Base-by-base conservation (phyloP, 2,329 filamentous ascomycete species). In the Coniella lustricola region DNA sequence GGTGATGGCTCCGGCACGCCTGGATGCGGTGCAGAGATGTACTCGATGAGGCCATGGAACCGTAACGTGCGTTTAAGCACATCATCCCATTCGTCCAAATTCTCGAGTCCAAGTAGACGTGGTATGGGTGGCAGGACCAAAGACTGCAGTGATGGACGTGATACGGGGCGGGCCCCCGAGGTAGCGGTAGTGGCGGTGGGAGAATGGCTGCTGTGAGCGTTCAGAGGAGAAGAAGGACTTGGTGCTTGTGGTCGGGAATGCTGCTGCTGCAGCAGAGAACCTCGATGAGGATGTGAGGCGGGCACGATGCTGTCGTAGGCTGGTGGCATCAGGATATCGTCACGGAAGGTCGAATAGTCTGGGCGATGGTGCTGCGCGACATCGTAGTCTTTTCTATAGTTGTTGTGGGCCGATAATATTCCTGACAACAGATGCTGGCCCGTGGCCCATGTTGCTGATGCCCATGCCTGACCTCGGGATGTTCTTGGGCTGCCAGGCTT, bases 71-170 rank as follows among this genome's bases (percentile, higher is more conserved):
- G 49, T 21, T 44, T 41, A 16, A 52, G 44, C 4, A 52, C 46
- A 17, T 52, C 50, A 17, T 52, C 48, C 50, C 50, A 52, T 36
- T 52, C 50, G 20, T 52, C 50, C 5, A 52, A 44, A 16, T 52
- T 52, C 44, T 52, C 50, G 33, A 50, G 36, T 1, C 50, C 50
- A 8, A 52, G 40, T 3, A 52, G 39, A 13, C 50, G 31, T 2
- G 50, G 50, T 10, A 52, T 29, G 8, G 44, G 44, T 16, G 50
- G 50, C 9, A 52, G 32, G 10, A 47, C 31, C 13, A 52, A 22
- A 29, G 47, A 14, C 3, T 40, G 43, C 3, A 29, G 25, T 10
- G 25, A 29, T 29, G 47, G 40, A 7, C 50, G 44, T 13, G 33
- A n/a, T 13, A 34, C 29, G 1, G 29, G 7, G 18, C 18, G 16